phyloP scores from a whole-genome alignment of 345 rosid genomes.

The Salix dunnii region DNA sequence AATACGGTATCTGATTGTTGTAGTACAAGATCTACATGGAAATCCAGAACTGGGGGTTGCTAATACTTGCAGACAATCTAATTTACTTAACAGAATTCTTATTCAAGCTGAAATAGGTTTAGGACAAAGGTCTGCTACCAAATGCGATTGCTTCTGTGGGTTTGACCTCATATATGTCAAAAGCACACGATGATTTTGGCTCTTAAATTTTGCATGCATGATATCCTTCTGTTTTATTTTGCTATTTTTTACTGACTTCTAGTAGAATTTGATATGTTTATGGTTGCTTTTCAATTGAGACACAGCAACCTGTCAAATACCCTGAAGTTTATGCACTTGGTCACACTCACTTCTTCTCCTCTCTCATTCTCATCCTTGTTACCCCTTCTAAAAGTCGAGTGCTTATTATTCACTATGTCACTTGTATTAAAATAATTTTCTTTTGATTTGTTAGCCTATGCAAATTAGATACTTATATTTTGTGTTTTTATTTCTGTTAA shows the following conservation, averaged over 20 bases:
- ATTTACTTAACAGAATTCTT: not conserved
- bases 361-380: not conserved
- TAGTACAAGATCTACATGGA: not conserved
- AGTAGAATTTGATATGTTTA: not conserved
- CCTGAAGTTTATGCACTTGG: not conserved
- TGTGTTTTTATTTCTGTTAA: not conserved
- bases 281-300: not conserved
- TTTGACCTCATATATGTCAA: not conserved
- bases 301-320: not conserved
- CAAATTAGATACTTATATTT: not conserved
- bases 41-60: not conserved
- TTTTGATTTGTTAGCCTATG: not conserved
- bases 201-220: not conserved
- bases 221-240: not conserved
- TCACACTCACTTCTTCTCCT: not conserved
- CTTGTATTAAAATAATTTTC: not conserved
- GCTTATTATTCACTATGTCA: not conserved
- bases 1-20: not conserved
- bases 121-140: not conserved
- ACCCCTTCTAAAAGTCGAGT: not conserved
- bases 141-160: not conserved
- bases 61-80: not conserved
- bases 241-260: not conserved
- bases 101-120: not conserved
- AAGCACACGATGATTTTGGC: not conserved